A percentile compares a stretch with the other conserved stretches of the same genome.
These are phyloP conservation scores for Caryopteris hybrid DNA, from an alignment of 305 asterid species.

Conservation along the genomic window DNA sequence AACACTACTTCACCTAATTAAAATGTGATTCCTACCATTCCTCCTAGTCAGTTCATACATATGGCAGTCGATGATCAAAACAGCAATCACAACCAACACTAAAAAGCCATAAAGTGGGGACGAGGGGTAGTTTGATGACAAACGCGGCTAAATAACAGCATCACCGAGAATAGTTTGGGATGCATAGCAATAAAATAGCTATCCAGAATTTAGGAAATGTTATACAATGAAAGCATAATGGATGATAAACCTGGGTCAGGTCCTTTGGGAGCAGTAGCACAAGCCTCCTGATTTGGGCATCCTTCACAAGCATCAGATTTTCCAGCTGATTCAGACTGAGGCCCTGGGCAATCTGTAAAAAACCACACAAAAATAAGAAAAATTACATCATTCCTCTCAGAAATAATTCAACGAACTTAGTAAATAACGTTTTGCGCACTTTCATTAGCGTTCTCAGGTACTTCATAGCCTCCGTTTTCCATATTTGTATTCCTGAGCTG, in stretches of 20 bases:
- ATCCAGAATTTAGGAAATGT: background rate
- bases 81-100: background rate
- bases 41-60: background rate
- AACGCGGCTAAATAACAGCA: background rate
- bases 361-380: background rate
- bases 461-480: conserved; percentile 49
- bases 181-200: background rate
- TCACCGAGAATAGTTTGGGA: background rate
- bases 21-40: background rate
- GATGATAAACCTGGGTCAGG: conserved; percentile 73
- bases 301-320: conserved; percentile 75
- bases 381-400: background rate
- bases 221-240: background rate
- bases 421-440: conserved; percentile 29
- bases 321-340: conserved; percentile 84
- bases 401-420: background rate
- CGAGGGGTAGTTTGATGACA: background rate
- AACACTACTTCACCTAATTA: background rate
- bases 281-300: conserved; percentile 87
- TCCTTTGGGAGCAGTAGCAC: conserved; percentile 96
- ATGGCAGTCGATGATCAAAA: background rate
- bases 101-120: no score
- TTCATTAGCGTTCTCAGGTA: conserved; percentile 75
- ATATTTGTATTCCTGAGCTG: no score
- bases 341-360: conserved; percentile 86